Base-by-base conservation (phyloP, 805 yeast species). In the Candida sonorensis region DNA sequence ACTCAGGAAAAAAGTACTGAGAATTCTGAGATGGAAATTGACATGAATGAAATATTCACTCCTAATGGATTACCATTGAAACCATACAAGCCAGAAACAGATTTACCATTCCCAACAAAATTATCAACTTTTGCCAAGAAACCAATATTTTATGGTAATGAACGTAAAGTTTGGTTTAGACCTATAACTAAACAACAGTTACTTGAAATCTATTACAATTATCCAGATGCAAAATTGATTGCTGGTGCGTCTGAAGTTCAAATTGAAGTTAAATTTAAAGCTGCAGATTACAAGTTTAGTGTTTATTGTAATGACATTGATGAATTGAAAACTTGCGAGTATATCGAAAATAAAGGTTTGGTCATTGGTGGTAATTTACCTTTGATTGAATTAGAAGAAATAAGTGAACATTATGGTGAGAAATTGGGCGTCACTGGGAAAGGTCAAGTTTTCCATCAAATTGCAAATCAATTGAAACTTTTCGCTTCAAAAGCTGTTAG, bases 401-500 rank as follows among this genome's bases (percentile, higher is more conserved):
- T 56, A 7, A 54, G 65, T 26, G 63, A 63, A 24, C 36, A 35
- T 2, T 44, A 63, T 7, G 46, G 42, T 32, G 26, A 44, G 26
- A 33, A 38, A 36, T 34, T 52, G 9, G 51, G 52, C 3, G 25
- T 29, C 17, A 33, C 37, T 6, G 49, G 50, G 9, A 43, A 40
- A 35, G 53, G 61, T 5, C 67, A 64, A 41, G 60, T 59, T 11
- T 67, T 38, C 38, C 30, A 40, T 11, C 64, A 64, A 10, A 61
- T 67, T 22, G 50, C 57, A 11, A 46, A 54, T 14, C 73, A 67
- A 41, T 50, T 67, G 35, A 65, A 66, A 44, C 56, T 61, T 36
- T 67, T 67, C 45, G 73, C 73, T 1, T 71, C 72, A 2, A 53
- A 71, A 22, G 72, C 68, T 37, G 66, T 67, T 33, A 56, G 73